phyloP scores from a whole-genome alignment of 2,329 filamentous ascomycete species.

The Diaporthe caulivora region DNA sequence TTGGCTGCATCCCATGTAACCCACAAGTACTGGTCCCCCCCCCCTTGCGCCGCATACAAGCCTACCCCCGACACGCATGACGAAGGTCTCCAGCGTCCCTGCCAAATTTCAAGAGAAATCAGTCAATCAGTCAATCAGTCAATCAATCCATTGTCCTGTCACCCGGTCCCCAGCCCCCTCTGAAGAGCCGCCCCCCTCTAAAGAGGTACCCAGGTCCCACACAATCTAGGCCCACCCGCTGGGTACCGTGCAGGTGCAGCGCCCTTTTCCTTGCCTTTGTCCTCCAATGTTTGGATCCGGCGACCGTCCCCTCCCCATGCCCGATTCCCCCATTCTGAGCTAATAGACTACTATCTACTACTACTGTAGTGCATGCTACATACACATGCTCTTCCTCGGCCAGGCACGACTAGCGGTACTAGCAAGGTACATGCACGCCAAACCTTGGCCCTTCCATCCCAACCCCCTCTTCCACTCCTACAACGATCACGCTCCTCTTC shows the following conservation, averaged over 20 bases:
- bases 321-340: conserved; percentile 19
- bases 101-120: conserved; percentile 26
- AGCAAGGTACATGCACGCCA: conserved; percentile 23
- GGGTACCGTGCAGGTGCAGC: conserved; percentile 14
- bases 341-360: too few relatives aligned
- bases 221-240: conserved; percentile 19
- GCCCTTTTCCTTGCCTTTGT: conserved; percentile 1
- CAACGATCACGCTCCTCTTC: neutral
- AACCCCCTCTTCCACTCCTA: conserved; percentile 23
- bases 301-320: conserved; percentile 16
- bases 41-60: conserved; percentile 1
- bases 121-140: conserved; percentile 20
- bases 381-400: conserved; percentile 21
- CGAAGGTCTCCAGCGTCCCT: conserved; percentile 16
- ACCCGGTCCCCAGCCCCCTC: conserved; percentile 9
- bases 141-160: conserved; percentile 27
- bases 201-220: conserved; percentile 1
- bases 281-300: conserved; percentile 11
- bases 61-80: conserved; percentile 10
- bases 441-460: conserved; percentile 21
- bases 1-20: conserved; percentile 19
- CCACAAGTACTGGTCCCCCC: conserved; percentile 16
- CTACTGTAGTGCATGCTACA: too few relatives aligned
- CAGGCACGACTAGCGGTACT: conserved; percentile 23
- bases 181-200: too few relatives aligned